Base-by-base conservation (phyloP, 495 filamentous ascomycete genomes). In the Polyplosphaeria fusca region DNA sequence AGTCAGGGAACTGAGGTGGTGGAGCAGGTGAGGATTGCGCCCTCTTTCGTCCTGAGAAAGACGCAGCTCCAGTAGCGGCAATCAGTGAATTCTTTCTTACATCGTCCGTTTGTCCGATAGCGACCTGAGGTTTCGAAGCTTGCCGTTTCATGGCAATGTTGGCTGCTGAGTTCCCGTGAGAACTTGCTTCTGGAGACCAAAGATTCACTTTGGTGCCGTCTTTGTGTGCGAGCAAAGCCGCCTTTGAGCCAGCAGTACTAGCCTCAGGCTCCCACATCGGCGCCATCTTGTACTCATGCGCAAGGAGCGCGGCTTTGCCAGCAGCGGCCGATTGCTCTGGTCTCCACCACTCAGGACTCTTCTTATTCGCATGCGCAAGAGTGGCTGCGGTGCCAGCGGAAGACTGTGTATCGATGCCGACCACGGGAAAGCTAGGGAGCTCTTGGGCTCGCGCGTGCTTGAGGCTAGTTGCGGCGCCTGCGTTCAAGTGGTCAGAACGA, bases 351-450 rank as follows among this genome's bases (percentile, higher is more conserved):
- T 83, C 79, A 24, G 79, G 71, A 0, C 81, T 68, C 60, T 80
- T 86, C 49, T 79, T 78, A 62, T 84, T 84, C 23, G 82, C 76
- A 76, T 88, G 86, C 23, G 88, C 87, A 16, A 93, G 74, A 39
- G 75, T 79, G 13, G 86, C 86, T 41, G 88, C 89, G 30, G 86
- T 82, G 47, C 82, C 81, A 19, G 88, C 89, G 39, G 87, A 88
- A 26, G 84, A 76, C 53, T 73, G 81, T 49, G 79, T 77, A 44
- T 82, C 73, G 61, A 91, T 76, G 23, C 87, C 88, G 37, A 77
- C 67, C 19, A 79, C 77, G 12, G 87, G 84, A 56, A 75, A 89
- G 60, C 79, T 79, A 23, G 86, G 85, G 11, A 91, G 76, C 55
- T 87, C 83, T 47, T 80, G 75, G 18, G 82, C 77, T 58, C 78